Percentiles rank a stretch among this genome's conserved stretches.
Evolutionary conservation across 345 rosid genomes (phyloP).

Genomic region (Hypericum androsaemum): DNA sequence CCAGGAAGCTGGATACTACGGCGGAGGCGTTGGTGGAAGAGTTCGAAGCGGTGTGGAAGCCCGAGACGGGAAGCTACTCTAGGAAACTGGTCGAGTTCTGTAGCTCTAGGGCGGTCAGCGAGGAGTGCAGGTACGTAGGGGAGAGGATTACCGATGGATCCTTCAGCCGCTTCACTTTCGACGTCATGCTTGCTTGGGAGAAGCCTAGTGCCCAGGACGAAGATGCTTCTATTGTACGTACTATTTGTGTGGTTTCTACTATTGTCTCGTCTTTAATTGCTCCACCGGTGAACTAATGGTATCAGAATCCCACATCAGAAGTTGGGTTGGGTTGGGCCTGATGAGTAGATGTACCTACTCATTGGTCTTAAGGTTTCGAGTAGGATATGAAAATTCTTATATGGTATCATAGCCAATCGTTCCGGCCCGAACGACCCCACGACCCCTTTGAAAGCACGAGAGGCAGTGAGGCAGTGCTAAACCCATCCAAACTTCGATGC

Average conservation of each 20-base stretch:
- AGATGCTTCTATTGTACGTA: slow-evolving; percentile 24
- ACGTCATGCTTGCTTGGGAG: slow-evolving; percentile 91
- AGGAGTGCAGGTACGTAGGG: slow-evolving; percentile 36
- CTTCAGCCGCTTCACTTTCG: slow-evolving; percentile 57
- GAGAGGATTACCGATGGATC: slow-evolving; percentile 59
- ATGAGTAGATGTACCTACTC: no score
- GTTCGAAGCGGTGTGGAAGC: slow-evolving; percentile 57
- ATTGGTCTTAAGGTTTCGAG: no score
- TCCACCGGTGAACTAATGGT: no score
- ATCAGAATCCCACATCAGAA: no score
- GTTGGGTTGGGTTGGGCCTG: no score
- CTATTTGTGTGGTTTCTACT: neutral
- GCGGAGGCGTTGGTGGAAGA: slow-evolving; percentile 47
- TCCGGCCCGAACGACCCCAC: no score
- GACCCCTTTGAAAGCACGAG: no score
- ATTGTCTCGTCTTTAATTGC: no score
- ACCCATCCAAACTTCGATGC: no score
- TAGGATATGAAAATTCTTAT: no score
- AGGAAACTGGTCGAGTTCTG: slow-evolving; percentile 70
- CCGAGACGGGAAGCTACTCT: slow-evolving; percentile 37
- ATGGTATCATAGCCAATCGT: no score
- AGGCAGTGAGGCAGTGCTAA: no score
- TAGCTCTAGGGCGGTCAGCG: slow-evolving; percentile 34
- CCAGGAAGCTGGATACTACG: slow-evolving; percentile 41
- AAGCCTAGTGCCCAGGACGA: slow-evolving; percentile 42